Evolutionary conservation across 495 filamentous ascomycete genomes (phyloP), one percentile per base, ranked within the genome.

Genomic region (Aspergillus campestris): DNA sequence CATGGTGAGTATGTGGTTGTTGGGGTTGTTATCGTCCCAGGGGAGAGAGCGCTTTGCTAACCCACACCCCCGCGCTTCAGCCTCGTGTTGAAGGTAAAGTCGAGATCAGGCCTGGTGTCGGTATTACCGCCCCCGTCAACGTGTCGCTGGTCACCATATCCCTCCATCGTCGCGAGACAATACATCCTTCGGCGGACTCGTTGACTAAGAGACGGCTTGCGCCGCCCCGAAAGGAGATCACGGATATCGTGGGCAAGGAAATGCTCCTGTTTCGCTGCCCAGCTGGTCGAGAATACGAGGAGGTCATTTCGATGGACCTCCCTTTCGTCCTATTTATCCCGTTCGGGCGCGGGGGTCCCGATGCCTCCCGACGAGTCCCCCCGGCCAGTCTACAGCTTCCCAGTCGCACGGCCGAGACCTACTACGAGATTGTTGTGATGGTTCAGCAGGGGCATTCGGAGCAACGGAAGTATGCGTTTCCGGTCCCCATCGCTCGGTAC

Each of bases 291-390:
- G 86, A 94, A 54, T 83, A 79, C 44, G 92, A 97, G 55, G 84
- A 78, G 49, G 84, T 98, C 12, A 80, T 94, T 50, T 82, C 83
- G n/a, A 98, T 98, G 92, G 94, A 98, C 58, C 70, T 98, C 31
- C 92, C 92, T 7, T 98, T 98, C 54, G 86, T 96, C 11, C 76
- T 98, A 38, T 95, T 97, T 67, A 96, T 98, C 59, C 92, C 94
- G 3, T 96, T 88, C 58, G 90, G 90, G 12, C 80, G 88, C 56
- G 86, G 87, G 3, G 87, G 87, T 10, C 85, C 90, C 58, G 92
- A 96, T 65, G 80, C 81, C 18, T 90, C 90, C 30, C 70, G 85
- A 49, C 78, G 91, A 40, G 89, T 97, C 50, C 92, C 92, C 7
- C 90, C 92, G 8, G 91, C 94, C 27, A 94, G 87, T 52, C 61